Evolutionary conservation across 768 basidiomycete species (phyloP).

Genomic region (Russula sp.): DNA sequence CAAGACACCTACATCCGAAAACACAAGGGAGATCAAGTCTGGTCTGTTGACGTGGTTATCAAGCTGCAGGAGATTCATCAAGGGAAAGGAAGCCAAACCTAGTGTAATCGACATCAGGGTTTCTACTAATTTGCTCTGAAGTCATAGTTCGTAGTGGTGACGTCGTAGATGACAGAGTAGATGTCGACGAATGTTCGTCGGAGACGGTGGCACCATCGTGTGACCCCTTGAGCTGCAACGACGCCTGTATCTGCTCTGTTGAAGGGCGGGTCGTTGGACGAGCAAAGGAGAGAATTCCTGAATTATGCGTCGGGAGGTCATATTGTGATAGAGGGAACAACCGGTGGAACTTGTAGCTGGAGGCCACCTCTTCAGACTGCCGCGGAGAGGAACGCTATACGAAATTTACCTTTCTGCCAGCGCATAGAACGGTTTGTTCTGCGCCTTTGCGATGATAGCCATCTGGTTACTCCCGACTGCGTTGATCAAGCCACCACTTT

Average conservation of each 20-base stretch:
- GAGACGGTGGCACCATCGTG: background rate
- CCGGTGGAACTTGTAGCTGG: slow-evolving; percentile 95
- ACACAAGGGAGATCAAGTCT: slow-evolving; percentile 88
- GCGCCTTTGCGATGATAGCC: slow-evolving; percentile 90
- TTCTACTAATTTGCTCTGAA: slow-evolving; percentile 72
- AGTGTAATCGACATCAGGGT: slow-evolving; percentile 93
- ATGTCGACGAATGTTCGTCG: slow-evolving; percentile 23
- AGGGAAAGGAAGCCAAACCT: slow-evolving; percentile 42
- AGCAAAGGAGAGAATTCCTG: slow-evolving; percentile 68
- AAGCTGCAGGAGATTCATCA: slow-evolving; percentile 1
- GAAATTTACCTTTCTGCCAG: slow-evolving; percentile 72
- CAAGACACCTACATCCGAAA: slow-evolving; percentile 90
- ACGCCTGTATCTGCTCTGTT: slow-evolving; percentile 1
- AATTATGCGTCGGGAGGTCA: slow-evolving; percentile 78
- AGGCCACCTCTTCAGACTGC: slow-evolving; percentile 12
- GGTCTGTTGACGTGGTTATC: slow-evolving; percentile 45
- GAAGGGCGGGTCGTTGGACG: slow-evolving; percentile 26
- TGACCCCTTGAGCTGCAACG: slow-evolving; percentile 3
- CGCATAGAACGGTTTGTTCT: slow-evolving; percentile 95
- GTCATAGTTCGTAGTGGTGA: slow-evolving; percentile 51
- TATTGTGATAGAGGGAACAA: slow-evolving; percentile 90
- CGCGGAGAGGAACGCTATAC: background rate
- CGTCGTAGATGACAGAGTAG: slow-evolving; percentile 25
- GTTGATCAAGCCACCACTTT: slow-evolving; percentile 89
- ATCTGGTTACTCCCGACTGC: slow-evolving; percentile 95